Evolutionary conservation across 352 stramenopile genomes (phyloP).

Genomic region (Globisporangium echinulatum): DNA sequence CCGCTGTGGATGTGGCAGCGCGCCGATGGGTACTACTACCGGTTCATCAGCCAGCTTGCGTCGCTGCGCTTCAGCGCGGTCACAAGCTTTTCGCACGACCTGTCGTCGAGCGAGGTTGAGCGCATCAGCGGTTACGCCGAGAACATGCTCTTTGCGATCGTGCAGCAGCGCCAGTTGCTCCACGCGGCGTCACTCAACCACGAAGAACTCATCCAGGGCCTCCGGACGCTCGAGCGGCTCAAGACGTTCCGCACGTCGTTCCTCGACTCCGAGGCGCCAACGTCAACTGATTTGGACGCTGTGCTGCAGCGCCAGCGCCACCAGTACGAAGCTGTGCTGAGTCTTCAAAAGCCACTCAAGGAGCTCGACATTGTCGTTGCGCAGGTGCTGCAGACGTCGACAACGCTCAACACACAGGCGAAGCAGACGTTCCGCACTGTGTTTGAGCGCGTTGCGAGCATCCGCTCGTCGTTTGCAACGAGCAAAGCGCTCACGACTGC

Average conservation of each 20-base stretch:
- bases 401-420: constrained; percentile 3
- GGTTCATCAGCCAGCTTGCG: constrained; percentile 72
- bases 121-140: constrained; percentile 87
- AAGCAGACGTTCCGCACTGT: constrained; percentile 18
- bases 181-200: constrained; percentile 63
- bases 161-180: constrained; percentile 85
- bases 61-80: constrained; percentile 72
- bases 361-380: constrained; percentile 62
- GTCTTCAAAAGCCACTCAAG: constrained; percentile 43
- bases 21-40: constrained; percentile 88
- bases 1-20: constrained; percentile 78
- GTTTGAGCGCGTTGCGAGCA: constrained; percentile 24
- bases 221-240: constrained; percentile 48
- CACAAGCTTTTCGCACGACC: constrained; percentile 81
- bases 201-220: constrained; percentile 49
- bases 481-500: constrained; percentile 22
- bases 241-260: constrained; percentile 28
- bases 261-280: constrained; percentile 1
- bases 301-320: constrained; percentile 52
- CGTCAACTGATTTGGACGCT: constrained; percentile 12
- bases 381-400: constrained; percentile 34
- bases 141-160: constrained; percentile 83
- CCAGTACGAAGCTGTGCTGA: constrained; percentile 33
- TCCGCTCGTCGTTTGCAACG: constrained; percentile 22
- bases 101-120: constrained; percentile 77